phyloP scores from a whole-genome alignment of 1,284 basidiomycete species.

The Caloboletus firmus region DNA sequence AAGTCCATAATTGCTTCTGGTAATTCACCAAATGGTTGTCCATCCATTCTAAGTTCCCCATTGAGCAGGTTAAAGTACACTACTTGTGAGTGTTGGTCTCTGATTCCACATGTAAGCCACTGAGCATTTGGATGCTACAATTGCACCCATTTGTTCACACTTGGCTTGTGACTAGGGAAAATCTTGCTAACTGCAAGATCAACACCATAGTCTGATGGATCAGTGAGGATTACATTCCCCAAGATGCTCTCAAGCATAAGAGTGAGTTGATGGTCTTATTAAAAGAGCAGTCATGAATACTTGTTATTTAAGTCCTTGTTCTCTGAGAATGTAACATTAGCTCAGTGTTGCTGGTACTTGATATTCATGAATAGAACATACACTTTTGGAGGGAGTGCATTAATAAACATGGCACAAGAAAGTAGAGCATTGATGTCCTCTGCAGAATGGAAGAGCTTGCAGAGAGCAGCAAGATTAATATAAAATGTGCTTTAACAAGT shows the following conservation, averaged over 20 bases:
- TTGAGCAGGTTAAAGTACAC: slow-evolving; percentile 3
- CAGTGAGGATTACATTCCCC: background rate
- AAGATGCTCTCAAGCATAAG: slow-evolving; percentile 26
- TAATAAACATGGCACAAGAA: slow-evolving; percentile 37
- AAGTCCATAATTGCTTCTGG: slow-evolving; percentile 33
- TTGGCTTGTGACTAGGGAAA: slow-evolving; percentile 26
- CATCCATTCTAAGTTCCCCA: background rate
- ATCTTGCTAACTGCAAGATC: slow-evolving; percentile 36
- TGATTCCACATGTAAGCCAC: slow-evolving; percentile 1
- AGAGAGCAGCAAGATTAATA: slow-evolving; percentile 27
- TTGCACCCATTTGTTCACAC: background rate
- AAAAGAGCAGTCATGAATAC: slow-evolving; percentile 10
- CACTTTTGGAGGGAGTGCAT: background rate
- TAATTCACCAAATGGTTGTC: slow-evolving; percentile 33
- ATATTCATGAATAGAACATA: background rate
- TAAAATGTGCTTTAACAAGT: slow-evolving; percentile 43
- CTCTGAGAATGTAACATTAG: too few species aligned
- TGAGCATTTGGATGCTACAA: background rate
- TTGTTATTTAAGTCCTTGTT: too few species aligned
- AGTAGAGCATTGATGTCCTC: slow-evolving; percentile 34
- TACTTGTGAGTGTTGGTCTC: background rate
- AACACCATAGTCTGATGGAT: slow-evolving; percentile 22
- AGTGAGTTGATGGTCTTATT: slow-evolving; percentile 26
- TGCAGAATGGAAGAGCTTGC: slow-evolving; percentile 17
- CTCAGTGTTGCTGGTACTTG: background rate